Conservation (phyloP, 1,139 yeast species). For the Yamadazyma triangularis region DNA sequence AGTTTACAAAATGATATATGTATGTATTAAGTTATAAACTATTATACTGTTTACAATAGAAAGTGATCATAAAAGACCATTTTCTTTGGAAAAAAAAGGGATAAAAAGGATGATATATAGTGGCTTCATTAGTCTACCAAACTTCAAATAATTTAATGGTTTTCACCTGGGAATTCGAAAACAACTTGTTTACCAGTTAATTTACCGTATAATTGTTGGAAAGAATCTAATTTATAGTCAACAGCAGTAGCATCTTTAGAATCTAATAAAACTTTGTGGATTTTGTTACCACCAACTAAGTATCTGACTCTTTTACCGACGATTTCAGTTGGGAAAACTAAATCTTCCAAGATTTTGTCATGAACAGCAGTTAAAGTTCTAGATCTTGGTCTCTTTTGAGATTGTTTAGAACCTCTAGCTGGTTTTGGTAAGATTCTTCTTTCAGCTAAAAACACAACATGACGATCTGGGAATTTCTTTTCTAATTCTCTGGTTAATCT, state of each 20-base stretch:
- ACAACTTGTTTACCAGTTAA: slow-evolving; percentile 99
- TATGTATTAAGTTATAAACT: slow-evolving; percentile 7
- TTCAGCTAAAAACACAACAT: slow-evolving; percentile 98
- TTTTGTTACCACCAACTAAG: slow-evolving; percentile 98
- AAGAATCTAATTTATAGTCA: slow-evolving; percentile 98
- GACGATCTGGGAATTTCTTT: slow-evolving; percentile 99
- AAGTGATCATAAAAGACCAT: no score
- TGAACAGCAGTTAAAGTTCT: slow-evolving; percentile 99
- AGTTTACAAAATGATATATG: slow-evolving; percentile 11
- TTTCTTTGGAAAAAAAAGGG: no score
- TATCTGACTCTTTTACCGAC: slow-evolving; percentile 99
- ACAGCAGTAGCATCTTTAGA: slow-evolving; percentile 96
- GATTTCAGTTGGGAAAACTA: slow-evolving; percentile 99
- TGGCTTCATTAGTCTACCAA: no score
- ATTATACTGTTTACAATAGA: slow-evolving; percentile 3
- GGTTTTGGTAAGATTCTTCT: slow-evolving; percentile 99
- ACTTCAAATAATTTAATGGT: slow-evolving; percentile 10
- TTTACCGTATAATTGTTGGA: slow-evolving; percentile 98
- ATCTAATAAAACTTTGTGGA: slow-evolving; percentile 97
- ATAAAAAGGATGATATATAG: no score
- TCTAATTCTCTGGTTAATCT: slow-evolving; percentile 99
- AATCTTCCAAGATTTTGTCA: slow-evolving; percentile 97
- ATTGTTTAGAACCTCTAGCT: slow-evolving; percentile 85
- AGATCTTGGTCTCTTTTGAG: slow-evolving; percentile 99
- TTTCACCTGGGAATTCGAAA: slow-evolving; percentile 86